These are phyloP conservation scores for Saksenaea vasiformis DNA, from an alignment of 371 early-diverging fungal genomes.

Conservation along the genomic window DNA sequence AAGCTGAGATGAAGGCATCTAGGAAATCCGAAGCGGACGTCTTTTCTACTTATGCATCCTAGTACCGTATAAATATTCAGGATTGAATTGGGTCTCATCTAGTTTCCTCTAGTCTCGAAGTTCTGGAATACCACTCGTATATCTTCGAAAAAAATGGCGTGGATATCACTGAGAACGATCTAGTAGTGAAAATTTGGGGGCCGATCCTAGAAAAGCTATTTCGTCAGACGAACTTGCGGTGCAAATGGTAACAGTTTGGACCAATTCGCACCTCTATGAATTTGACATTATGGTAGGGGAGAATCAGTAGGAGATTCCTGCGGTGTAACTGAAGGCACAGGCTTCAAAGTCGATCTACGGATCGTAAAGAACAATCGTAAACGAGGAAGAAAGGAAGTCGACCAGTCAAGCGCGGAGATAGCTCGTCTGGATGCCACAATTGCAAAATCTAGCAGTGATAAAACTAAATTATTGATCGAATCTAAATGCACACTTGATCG, in stretches of 20 bases:
- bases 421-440: neutral
- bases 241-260: slow-evolving; percentile 13
- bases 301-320: neutral
- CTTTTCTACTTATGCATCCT: too few species aligned
- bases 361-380: neutral
- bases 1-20: too few species aligned
- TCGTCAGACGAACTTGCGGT: neutral
- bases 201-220: slow-evolving; percentile 4
- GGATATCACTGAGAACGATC: too few species aligned
- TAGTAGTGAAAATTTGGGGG: neutral
- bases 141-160: too few species aligned
- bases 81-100: too few species aligned
- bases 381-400: neutral
- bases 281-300: too few species aligned
- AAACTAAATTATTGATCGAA: neutral
- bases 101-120: too few species aligned
- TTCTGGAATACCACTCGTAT: too few species aligned
- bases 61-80: too few species aligned
- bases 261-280: too few species aligned
- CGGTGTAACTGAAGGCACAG: neutral
- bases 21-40: too few species aligned
- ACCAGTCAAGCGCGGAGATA: neutral
- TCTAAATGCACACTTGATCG: slow-evolving; percentile 1
- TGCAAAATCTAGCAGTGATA: neutral
- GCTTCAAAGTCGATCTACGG: slow-evolving; percentile 8